A percentile compares a stretch with the other conserved stretches of the same genome.
These are phyloP conservation scores for Curvularia eragrostidis DNA, from an alignment of 2,329 filamentous ascomycete genomes.

Conservation along the genomic window DNA sequence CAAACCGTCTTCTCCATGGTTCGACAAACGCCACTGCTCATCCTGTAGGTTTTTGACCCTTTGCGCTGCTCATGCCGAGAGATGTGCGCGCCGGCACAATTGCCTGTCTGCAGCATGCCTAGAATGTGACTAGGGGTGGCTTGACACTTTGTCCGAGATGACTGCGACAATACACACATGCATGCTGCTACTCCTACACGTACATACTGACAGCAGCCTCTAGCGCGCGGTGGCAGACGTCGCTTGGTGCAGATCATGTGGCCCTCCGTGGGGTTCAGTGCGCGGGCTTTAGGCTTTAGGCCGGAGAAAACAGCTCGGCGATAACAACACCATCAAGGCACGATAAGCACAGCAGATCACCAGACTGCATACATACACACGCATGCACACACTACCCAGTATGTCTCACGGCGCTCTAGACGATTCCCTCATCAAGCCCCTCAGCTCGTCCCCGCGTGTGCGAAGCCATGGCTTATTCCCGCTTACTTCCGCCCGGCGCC, in stretches of 20 bases:
- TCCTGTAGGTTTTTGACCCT: neutral
- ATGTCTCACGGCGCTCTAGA: conserved; percentile 3
- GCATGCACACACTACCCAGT: neutral
- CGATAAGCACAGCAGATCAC: neutral
- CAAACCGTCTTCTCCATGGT: neutral
- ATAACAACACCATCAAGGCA: neutral
- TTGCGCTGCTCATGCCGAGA: neutral
- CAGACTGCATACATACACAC: neutral
- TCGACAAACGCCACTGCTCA: conserved; percentile 8
- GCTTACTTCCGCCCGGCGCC: neutral
- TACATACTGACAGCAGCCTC: too few species aligned
- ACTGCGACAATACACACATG: neutral
- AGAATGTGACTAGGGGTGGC: neutral
- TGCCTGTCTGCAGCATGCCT: neutral
- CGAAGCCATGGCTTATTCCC: neutral
- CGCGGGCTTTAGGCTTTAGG: neutral
- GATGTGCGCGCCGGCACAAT: neutral
- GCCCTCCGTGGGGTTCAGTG: conserved; percentile 3
- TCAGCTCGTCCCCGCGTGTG: neutral
- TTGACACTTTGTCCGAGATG: conserved; percentile 4
- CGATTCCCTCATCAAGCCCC: neutral
- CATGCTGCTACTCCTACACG: too few species aligned
- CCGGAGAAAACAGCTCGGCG: neutral
- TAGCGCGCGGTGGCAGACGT: neutral
- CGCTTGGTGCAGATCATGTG: conserved; percentile 3